Conservation (phyloP, 257 asterid genomes). For the Petunia axillaris region DNA sequence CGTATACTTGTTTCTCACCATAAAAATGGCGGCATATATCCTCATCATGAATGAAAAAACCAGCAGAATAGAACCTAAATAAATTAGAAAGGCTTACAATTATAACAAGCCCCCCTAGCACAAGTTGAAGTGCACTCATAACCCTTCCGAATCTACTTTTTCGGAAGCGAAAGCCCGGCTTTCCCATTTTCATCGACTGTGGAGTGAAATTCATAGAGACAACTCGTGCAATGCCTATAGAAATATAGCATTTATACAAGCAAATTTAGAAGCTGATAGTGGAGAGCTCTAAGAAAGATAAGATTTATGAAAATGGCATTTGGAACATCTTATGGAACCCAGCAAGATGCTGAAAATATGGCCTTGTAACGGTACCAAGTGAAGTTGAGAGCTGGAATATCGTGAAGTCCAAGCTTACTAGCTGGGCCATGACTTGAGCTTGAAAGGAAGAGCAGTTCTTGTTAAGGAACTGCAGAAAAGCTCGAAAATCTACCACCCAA, state of each 20-base stretch:
- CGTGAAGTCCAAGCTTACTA: slow-evolving; percentile 33
- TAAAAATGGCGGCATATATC: slow-evolving; percentile 71
- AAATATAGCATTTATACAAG: neutral
- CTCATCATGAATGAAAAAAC: slow-evolving; percentile 67
- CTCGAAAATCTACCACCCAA: slow-evolving; percentile 20
- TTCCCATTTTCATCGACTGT: slow-evolving; percentile 40
- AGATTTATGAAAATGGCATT: too few species aligned
- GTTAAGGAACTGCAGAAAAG: neutral
- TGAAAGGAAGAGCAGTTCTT: slow-evolving; percentile 9
- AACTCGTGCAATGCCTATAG: too few species aligned
- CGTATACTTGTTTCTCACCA: slow-evolving; percentile 38
- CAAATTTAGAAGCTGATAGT: too few species aligned
- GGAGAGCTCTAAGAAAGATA: too few species aligned
- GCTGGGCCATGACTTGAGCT: slow-evolving; percentile 19
- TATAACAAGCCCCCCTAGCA: slow-evolving; percentile 71
- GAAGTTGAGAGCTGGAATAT: slow-evolving; percentile 41
- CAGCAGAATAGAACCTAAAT: slow-evolving; percentile 62
- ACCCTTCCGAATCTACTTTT: slow-evolving; percentile 58
- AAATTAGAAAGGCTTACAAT: slow-evolving; percentile 70
- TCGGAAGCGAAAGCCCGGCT: slow-evolving; percentile 40
- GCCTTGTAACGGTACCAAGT: neutral
- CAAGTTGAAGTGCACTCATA: slow-evolving; percentile 67
- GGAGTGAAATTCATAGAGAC: too few species aligned
- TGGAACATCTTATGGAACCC: too few species aligned
- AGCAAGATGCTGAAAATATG: too few species aligned